phyloP scores from a whole-genome alignment of 495 filamentous ascomycete genomes.

The Penicillium longicatenatum region DNA sequence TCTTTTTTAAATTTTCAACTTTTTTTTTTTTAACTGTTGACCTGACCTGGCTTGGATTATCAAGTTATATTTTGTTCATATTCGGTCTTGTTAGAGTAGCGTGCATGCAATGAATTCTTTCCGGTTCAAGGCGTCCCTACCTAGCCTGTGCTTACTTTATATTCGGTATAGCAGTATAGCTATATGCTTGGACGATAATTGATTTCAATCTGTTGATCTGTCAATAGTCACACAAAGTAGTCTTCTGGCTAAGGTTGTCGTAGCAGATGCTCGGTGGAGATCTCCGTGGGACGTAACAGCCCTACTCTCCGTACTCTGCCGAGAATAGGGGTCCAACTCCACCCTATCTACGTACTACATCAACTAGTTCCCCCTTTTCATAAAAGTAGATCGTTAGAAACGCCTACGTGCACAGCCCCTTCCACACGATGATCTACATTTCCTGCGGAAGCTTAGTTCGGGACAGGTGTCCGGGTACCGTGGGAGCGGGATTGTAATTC shows the following conservation, averaged over 20 bases:
- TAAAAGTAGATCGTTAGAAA: background rate
- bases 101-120: background rate
- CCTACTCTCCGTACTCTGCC: background rate
- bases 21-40: background rate
- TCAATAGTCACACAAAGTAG: background rate
- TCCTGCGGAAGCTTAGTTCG: conserved; percentile 2
- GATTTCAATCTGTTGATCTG: background rate
- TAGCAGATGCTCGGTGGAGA: too few relatives aligned
- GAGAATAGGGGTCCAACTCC: background rate
- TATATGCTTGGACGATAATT: background rate
- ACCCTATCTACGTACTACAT: background rate
- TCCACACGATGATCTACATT: conserved; percentile 7
- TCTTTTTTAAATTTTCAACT: background rate
- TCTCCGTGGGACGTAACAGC: background rate
- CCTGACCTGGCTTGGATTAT: background rate
- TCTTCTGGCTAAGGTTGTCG: too few relatives aligned
- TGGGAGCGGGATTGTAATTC: background rate
- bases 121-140: background rate
- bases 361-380: background rate
- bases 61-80: background rate
- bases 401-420: conserved; percentile 5
- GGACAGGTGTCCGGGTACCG: background rate
- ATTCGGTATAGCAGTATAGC: background rate
- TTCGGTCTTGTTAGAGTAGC: background rate
- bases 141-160: background rate